A percentile compares a stretch with the other conserved stretches of the same genome.
Evolutionary conservation across 2,329 filamentous ascomycete genomes (phyloP).

Genomic region (Aspergillus niger): DNA sequence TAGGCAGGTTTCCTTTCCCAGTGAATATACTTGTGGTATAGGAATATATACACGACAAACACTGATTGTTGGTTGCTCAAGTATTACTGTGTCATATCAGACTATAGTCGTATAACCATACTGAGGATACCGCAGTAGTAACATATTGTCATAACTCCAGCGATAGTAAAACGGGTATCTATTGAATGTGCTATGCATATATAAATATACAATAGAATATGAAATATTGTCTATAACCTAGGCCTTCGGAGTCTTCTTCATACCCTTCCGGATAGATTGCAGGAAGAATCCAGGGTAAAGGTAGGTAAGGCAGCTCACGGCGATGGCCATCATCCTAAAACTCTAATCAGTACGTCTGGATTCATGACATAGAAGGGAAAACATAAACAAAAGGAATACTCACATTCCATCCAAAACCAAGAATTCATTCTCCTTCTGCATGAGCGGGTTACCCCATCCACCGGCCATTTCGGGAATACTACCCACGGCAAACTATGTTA

Average conservation of each 20-base stretch:
- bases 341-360: not conserved
- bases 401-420: slow-evolving; percentile 52
- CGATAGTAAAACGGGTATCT: not conserved
- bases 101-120: too few species aligned
- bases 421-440: slow-evolving; percentile 52
- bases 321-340: slow-evolving; percentile 49
- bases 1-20: not conserved
- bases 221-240: slow-evolving; percentile 6
- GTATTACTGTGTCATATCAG: too few species aligned
- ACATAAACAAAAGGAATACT: slow-evolving; percentile 23
- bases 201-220: too few species aligned
- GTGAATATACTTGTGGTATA: not conserved
- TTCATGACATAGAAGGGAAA: not conserved
- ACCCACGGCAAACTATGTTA: slow-evolving; percentile 9
- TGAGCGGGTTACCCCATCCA: slow-evolving; percentile 51
- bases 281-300: slow-evolving; percentile 52
- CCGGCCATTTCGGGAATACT: slow-evolving; percentile 55
- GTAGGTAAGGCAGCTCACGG: slow-evolving; percentile 43
- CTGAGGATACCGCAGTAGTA: too few species aligned
- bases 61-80: too few species aligned
- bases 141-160: not conserved
- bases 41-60: not conserved
- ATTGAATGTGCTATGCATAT: not conserved
- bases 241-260: slow-evolving; percentile 21
- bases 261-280: slow-evolving; percentile 32